phyloP scores from a whole-genome alignment of 352 stramenopile genomes.

The Phytophthora idaei region DNA sequence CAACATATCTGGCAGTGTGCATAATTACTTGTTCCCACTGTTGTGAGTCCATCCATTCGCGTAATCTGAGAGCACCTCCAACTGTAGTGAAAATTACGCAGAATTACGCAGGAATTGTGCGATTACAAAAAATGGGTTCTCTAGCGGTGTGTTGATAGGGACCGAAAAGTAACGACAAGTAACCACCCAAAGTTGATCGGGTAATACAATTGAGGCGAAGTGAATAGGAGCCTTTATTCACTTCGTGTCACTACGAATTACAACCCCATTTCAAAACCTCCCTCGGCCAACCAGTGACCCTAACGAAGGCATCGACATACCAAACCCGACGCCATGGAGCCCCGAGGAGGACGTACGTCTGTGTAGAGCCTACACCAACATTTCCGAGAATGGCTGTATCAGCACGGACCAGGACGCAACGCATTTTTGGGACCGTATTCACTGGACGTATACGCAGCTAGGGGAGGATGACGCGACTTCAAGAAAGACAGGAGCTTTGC shows the following conservation, averaged over 20 bases:
- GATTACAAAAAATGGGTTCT: background rate
- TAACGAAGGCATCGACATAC: background rate
- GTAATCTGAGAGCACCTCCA: background rate
- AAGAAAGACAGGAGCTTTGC: background rate
- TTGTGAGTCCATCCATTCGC: too few relatives aligned
- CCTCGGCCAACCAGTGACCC: too few relatives aligned
- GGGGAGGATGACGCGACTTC: background rate
- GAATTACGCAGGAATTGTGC: background rate
- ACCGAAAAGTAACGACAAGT: background rate
- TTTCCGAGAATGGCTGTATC: background rate
- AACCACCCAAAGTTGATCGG: background rate
- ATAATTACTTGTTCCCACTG: too few relatives aligned
- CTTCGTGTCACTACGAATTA: background rate
- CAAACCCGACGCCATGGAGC: background rate
- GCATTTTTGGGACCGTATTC: background rate
- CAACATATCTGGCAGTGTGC: too few relatives aligned
- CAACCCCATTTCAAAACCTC: background rate
- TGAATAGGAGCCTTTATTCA: background rate
- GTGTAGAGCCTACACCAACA: slow-evolving; percentile 1
- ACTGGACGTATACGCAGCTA: background rate
- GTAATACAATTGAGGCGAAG: background rate
- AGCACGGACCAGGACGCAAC: background rate
- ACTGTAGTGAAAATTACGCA: background rate
- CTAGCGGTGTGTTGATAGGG: background rate
- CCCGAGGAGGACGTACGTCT: background rate